Conservation (phyloP, 1,284 basidiomycete genomes). For the Schizophyllum amplum region DNA sequence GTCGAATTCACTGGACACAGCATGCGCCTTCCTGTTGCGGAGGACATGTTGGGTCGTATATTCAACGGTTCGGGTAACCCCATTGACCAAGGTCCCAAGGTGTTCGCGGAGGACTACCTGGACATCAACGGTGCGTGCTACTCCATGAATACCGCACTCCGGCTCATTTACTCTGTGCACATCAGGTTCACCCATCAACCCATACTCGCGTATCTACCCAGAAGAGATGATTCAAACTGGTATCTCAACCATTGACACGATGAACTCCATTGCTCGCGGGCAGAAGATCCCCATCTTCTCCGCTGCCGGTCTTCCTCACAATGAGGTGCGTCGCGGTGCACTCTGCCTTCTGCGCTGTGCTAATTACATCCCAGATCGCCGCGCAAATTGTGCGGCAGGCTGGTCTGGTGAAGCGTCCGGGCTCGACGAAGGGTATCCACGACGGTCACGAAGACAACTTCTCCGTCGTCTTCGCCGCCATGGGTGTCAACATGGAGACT, state of each 20-base stretch:
- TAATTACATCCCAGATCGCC: constrained; percentile 59
- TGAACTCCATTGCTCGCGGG: constrained; percentile 99
- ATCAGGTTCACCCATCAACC: constrained; percentile 96
- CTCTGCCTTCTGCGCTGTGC: constrained; percentile 11
- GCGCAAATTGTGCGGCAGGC: constrained; percentile 99
- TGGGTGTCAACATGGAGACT: constrained; percentile 99
- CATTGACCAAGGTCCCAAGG: constrained; percentile 97
- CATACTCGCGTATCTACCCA: constrained; percentile 98
- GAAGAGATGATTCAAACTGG: constrained; percentile 99
- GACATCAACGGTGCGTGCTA: constrained; percentile 87
- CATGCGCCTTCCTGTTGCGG: constrained; percentile 99
- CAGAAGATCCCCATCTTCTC: constrained; percentile 99
- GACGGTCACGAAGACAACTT: constrained; percentile 99
- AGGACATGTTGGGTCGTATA: constrained; percentile 98
- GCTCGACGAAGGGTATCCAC: constrained; percentile 93
- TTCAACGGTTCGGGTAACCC: constrained; percentile 99
- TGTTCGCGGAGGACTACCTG: constrained; percentile 98
- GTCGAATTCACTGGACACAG: constrained; percentile 97
- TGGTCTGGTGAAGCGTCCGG: constrained; percentile 75
- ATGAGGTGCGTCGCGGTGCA: constrained; percentile 58
- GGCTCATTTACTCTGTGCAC: not conserved
- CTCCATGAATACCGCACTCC: constrained; percentile 3
- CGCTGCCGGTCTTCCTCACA: constrained; percentile 97
- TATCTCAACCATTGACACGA: constrained; percentile 97
- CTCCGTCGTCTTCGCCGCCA: constrained; percentile 98